These are phyloP conservation scores for Gamsiella multidivaricata DNA, from an alignment of 192 early-diverging fungal genomes.

Conservation along the genomic window DNA sequence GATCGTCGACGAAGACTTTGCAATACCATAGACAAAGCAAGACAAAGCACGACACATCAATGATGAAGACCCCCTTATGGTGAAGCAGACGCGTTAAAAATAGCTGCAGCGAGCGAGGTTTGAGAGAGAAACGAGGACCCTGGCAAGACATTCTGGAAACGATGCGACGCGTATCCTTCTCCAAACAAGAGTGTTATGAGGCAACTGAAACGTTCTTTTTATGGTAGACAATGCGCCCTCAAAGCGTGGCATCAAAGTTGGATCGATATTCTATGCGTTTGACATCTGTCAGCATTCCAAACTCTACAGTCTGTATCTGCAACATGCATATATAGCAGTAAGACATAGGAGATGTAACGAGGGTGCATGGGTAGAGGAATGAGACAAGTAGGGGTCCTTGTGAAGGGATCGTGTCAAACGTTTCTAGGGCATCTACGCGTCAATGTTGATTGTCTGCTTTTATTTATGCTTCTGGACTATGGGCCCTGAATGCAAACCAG, in stretches of 20 bases:
- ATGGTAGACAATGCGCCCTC: not conserved
- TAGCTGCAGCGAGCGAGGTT: not conserved
- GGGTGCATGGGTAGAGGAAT: not conserved
- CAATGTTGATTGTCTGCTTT: too few relatives aligned
- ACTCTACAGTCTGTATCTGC: slow-evolving; percentile 18
- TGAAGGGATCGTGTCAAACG: too few relatives aligned
- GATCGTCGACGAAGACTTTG: too few relatives aligned
- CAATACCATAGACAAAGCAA: too few relatives aligned
- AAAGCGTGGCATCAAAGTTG: not conserved
- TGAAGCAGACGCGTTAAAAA: not conserved
- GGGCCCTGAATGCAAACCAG: too few relatives aligned
- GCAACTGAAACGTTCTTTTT: slow-evolving; percentile 5
- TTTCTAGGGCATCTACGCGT: too few relatives aligned
- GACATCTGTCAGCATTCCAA: slow-evolving; percentile 13
- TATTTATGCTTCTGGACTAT: too few relatives aligned
- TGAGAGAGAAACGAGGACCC: not conserved
- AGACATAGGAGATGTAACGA: not conserved
- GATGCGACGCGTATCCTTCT: too few relatives aligned
- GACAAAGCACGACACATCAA: too few relatives aligned
- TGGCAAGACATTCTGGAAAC: slow-evolving; percentile 1
- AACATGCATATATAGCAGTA: slow-evolving; percentile 13
- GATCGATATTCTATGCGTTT: not conserved
- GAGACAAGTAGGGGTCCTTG: not conserved
- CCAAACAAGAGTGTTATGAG: not conserved
- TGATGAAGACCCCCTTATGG: too few relatives aligned